A percentile compares a stretch with the other conserved stretches of the same genome.
Conservation (phyloP, 768 basidiomycete genomes). For the Strobilomyces dryophilus region DNA sequence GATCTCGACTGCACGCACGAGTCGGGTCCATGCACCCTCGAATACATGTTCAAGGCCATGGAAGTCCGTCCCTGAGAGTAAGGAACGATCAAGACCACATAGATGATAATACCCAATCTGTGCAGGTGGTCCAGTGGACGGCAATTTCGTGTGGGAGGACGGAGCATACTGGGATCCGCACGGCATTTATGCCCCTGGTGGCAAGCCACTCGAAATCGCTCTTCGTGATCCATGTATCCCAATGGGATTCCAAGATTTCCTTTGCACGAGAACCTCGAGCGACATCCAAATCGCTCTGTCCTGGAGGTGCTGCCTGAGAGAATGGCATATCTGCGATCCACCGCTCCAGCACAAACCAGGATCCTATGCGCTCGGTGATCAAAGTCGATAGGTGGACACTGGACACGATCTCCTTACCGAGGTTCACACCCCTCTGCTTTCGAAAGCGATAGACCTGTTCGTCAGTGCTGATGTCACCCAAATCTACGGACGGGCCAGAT, state of each 20-base stretch:
- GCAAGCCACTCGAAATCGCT: slow-evolving; percentile 55
- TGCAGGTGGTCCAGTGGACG: not conserved
- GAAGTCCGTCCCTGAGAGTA: slow-evolving; percentile 66
- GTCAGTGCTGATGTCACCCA: slow-evolving; percentile 7
- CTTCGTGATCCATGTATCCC: slow-evolving; percentile 52
- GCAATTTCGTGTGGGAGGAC: slow-evolving; percentile 28
- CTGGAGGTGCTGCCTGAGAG: slow-evolving; percentile 45
- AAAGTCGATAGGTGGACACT: slow-evolving; percentile 1
- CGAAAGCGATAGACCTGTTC: slow-evolving; percentile 50
- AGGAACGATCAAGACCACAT: slow-evolving; percentile 52
- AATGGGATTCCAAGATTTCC: slow-evolving; percentile 40
- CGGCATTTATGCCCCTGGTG: slow-evolving; percentile 51
- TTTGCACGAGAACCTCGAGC: slow-evolving; percentile 50
- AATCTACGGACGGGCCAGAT: not conserved
- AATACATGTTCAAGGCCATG: slow-evolving; percentile 45
- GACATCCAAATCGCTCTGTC: slow-evolving; percentile 67
- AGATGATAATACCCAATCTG: slow-evolving; percentile 76
- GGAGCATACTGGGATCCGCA: slow-evolving; percentile 58
- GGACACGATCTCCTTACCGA: slow-evolving; percentile 43
- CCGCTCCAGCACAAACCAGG: slow-evolving; percentile 75
- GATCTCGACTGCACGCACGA: slow-evolving; percentile 53
- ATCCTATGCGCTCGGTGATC: slow-evolving; percentile 40
- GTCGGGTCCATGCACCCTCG: slow-evolving; percentile 63
- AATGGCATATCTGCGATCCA: slow-evolving; percentile 71
- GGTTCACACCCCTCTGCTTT: slow-evolving; percentile 77